Percentiles rank a stretch among this genome's conserved stretches.
Evolutionary conservation across 192 early-diverging fungal species (phyloP).

Genomic region (Phycomyces blakesleeanus): DNA sequence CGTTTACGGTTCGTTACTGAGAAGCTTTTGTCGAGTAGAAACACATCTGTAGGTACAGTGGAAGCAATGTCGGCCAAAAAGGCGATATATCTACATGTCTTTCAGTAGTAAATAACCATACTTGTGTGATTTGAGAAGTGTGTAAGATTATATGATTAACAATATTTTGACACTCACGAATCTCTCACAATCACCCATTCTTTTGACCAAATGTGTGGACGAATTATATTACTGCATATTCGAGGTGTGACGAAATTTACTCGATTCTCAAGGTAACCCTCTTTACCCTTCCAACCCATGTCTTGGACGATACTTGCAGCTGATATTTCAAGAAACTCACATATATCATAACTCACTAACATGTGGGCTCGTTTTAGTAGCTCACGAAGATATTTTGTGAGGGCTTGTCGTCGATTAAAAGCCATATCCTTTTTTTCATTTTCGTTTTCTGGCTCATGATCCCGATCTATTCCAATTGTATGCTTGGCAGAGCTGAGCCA

Average conservation of each 20-base stretch:
- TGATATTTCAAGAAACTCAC: constrained; percentile 75
- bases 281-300: constrained; percentile 85
- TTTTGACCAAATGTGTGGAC: constrained; percentile 44
- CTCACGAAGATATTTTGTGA: constrained; percentile 59
- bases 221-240: constrained; percentile 20
- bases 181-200: constrained; percentile 83
- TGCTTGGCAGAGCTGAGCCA: constrained; percentile 21
- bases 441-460: constrained; percentile 3
- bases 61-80: constrained; percentile 46
- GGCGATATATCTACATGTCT: constrained; percentile 38
- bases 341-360: constrained; percentile 62
- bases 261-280: constrained; percentile 66
- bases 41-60: constrained; percentile 40
- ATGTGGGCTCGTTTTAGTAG: constrained; percentile 62
- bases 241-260: constrained; percentile 39
- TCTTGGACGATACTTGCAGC: constrained; percentile 69
- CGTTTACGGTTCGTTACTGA: constrained; percentile 12
- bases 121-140: too few relatives aligned
- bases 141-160: too few relatives aligned
- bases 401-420: constrained; percentile 46
- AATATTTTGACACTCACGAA: constrained; percentile 19
- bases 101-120: too few relatives aligned
- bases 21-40: constrained; percentile 50
- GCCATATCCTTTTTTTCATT: constrained; percentile 44
- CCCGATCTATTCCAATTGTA: constrained; percentile 6